Evolutionary conservation across 257 asterid species (phyloP).

Genomic region (Nyctanthes arbortristis): DNA sequence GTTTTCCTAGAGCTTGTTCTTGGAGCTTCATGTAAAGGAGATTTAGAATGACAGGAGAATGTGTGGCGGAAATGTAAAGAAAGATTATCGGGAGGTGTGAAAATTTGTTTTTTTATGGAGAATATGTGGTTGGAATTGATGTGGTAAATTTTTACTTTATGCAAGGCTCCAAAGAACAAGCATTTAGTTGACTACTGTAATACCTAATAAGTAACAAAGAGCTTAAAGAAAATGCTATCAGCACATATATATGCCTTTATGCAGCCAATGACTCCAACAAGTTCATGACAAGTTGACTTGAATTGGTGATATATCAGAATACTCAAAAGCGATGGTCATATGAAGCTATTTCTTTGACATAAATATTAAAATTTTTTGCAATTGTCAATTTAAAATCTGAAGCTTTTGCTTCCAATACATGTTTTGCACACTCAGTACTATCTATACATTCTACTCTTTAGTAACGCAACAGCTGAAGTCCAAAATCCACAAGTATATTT

Average conservation of each 20-base stretch:
- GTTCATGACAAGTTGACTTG: not conserved
- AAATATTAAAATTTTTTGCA: not conserved
- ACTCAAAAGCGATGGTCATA: not conserved
- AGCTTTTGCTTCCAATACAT: not conserved
- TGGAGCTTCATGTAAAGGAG: too few species aligned
- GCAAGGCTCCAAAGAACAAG: too few species aligned
- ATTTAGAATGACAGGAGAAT: too few species aligned
- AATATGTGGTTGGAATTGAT: too few species aligned
- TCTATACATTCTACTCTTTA: not conserved
- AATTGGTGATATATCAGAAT: not conserved
- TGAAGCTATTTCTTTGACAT: not conserved
- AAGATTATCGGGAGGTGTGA: too few species aligned
- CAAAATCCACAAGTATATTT: not conserved
- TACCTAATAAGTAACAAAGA: not conserved
- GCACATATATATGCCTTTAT: not conserved
- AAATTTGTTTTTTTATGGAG: too few species aligned
- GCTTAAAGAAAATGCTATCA: not conserved
- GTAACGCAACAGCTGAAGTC: not conserved
- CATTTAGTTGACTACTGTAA: too few species aligned
- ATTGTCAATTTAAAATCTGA: not conserved
- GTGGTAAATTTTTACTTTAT: too few species aligned
- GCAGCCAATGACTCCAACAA: not conserved
- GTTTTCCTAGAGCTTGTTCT: too few species aligned
- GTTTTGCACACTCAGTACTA: not conserved
- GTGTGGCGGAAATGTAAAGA: too few species aligned